A percentile compares a stretch with the other conserved stretches of the same genome.
Evolutionary conservation across 257 asterid genomes (phyloP).

Genomic region (Nicotiana paniculata): DNA sequence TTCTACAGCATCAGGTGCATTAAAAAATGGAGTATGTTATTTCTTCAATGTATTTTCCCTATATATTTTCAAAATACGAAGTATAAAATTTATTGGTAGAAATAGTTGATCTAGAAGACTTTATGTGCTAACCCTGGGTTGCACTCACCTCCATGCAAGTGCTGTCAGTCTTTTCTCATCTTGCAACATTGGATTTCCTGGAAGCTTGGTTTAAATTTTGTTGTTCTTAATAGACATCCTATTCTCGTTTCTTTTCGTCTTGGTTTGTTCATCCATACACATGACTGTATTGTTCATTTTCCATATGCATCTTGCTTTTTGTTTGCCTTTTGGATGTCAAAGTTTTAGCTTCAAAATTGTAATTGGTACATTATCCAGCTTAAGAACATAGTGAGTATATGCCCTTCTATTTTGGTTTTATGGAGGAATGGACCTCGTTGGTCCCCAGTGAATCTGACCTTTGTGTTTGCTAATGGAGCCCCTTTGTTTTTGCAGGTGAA

Average conservation of each 20-base stretch:
- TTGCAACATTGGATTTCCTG: background rate
- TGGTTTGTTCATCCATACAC: background rate
- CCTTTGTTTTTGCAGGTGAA: constrained; percentile 35
- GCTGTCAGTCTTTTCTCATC: background rate
- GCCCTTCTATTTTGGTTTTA: background rate
- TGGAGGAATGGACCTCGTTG: background rate
- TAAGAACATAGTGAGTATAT: background rate
- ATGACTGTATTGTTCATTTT: background rate
- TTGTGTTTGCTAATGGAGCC: background rate
- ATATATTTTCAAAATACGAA: too few species aligned
- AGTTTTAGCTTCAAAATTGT: background rate
- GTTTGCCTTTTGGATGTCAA: background rate
- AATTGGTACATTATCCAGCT: background rate
- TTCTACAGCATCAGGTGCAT: too few species aligned
- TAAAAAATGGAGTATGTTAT: too few species aligned
- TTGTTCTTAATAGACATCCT: background rate
- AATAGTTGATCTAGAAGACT: background rate
- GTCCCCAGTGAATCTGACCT: background rate
- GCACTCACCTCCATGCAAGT: background rate
- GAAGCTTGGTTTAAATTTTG: background rate
- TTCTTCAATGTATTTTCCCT: too few species aligned
- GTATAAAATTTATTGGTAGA: background rate
- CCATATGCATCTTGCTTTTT: background rate
- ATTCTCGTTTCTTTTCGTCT: background rate
- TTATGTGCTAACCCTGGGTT: background rate